Conservation (phyloP, 768 basidiomycete species). For the Auriculariales sp. region DNA sequence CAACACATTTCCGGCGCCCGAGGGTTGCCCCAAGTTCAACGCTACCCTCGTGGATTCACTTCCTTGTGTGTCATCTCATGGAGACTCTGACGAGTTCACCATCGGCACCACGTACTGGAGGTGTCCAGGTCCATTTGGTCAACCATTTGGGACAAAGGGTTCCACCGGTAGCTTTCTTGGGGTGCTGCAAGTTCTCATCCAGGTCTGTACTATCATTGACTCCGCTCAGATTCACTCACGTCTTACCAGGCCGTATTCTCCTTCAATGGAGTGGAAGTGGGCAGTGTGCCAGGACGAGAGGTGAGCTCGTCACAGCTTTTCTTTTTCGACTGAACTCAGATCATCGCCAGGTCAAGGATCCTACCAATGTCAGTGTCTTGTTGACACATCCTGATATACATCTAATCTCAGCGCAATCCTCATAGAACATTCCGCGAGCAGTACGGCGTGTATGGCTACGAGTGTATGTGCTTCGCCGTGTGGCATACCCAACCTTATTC, state of each 20-base stretch:
- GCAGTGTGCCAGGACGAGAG: neutral
- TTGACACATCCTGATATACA: neutral
- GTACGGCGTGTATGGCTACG: neutral
- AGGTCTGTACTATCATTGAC: neutral
- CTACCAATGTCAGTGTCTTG: neutral
- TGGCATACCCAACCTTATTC: neutral
- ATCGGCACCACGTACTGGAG: neutral
- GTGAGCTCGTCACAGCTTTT: neutral
- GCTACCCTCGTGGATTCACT: too few species aligned
- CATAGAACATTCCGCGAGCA: slow-evolving; percentile 1
- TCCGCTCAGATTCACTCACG: too few species aligned
- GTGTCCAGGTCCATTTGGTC: neutral
- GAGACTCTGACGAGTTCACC: neutral
- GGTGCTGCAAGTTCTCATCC: neutral
- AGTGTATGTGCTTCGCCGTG: neutral
- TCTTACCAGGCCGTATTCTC: neutral
- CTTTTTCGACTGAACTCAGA: too few species aligned
- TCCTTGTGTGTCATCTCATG: too few species aligned
- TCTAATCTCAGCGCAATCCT: too few species aligned
- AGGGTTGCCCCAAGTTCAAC: too few species aligned
- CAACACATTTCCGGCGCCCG: too few species aligned
- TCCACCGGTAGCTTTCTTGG: neutral
- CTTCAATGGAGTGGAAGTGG: neutral
- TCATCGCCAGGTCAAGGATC: neutral
- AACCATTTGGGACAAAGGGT: neutral